These are phyloP conservation scores for Glarea lozoyensis DNA, from an alignment of 495 filamentous ascomycete species.

Conservation along the genomic window DNA sequence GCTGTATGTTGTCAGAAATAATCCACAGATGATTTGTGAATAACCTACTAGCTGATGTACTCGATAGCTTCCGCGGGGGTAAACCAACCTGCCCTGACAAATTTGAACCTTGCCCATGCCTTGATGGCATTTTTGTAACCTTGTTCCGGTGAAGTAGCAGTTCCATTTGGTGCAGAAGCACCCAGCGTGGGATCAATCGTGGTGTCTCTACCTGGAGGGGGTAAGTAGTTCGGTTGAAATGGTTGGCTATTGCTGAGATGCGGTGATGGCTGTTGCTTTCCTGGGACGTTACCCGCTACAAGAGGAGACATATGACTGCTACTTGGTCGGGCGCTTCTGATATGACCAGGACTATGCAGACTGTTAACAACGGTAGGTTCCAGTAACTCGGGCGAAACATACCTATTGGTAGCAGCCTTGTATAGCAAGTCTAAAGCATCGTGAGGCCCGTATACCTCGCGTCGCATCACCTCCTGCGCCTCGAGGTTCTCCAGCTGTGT, in stretches of 20 bases:
- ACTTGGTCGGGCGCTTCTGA: slow-evolving; percentile 19
- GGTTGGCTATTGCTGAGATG: slow-evolving; percentile 2
- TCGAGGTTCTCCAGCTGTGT: slow-evolving; percentile 42
- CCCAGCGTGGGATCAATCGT: slow-evolving; percentile 18
- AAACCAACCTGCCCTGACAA: slow-evolving; percentile 94
- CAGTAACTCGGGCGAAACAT: slow-evolving; percentile 8
- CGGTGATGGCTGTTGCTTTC: slow-evolving; percentile 8
- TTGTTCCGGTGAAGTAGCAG: slow-evolving; percentile 30
- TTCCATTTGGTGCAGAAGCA: slow-evolving; percentile 1
- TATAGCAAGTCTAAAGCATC: slow-evolving; percentile 62
- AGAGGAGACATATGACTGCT: slow-evolving; percentile 17
- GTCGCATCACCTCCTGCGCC: slow-evolving; percentile 51
- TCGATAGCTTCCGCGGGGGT: slow-evolving; percentile 84
- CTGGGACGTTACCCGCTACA: slow-evolving; percentile 2
- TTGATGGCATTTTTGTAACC: slow-evolving; percentile 62
- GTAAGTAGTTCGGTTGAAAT: slow-evolving; percentile 7
- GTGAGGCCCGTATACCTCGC: slow-evolving; percentile 46
- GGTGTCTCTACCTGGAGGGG: slow-evolving; percentile 12
- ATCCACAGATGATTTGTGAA: background rate
- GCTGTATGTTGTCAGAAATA: slow-evolving; percentile 31
- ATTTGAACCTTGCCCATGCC: slow-evolving; percentile 83
- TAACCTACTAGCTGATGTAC: slow-evolving; percentile 79
- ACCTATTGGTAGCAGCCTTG: slow-evolving; percentile 57
- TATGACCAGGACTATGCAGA: slow-evolving; percentile 19
- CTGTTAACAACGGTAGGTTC: slow-evolving; percentile 10